A percentile compares a stretch with the other conserved stretches of the same genome.
These are phyloP conservation scores for Dictyophora rubrovolvata DNA, from an alignment of 768 basidiomycete species.

Conservation along the genomic window DNA sequence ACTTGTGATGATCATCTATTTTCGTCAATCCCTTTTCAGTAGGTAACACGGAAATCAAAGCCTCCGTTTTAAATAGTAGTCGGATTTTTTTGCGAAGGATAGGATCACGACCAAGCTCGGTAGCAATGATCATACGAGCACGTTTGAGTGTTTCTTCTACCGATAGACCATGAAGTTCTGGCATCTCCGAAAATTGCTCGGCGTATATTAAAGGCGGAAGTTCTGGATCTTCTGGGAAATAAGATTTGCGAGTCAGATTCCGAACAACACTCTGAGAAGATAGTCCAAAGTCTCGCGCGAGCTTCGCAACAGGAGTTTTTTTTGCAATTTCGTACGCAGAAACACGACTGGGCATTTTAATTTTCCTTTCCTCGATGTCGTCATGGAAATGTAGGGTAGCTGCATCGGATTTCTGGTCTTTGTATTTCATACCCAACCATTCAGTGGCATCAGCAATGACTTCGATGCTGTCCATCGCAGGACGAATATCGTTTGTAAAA, in stretches of 20 bases:
- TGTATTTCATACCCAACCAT: conserved; percentile 83
- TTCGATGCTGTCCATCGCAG: conserved; percentile 72
- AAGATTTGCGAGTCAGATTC: conserved; percentile 47
- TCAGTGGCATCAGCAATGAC: conserved; percentile 84
- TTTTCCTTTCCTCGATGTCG: conserved; percentile 48
- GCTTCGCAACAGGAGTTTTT: conserved; percentile 61
- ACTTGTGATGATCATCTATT: conserved; percentile 37
- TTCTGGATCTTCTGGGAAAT: conserved; percentile 73
- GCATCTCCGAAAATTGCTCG: conserved; percentile 74
- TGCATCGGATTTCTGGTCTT: conserved; percentile 54
- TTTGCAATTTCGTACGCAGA: conserved; percentile 80
- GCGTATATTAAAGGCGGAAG: conserved; percentile 71
- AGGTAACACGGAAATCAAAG: conserved; percentile 67
- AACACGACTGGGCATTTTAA: conserved; percentile 74
- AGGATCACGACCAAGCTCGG: conserved; percentile 90
- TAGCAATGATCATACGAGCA: conserved; percentile 75
- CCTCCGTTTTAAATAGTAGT: conserved; percentile 62
- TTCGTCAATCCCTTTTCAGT: conserved; percentile 68
- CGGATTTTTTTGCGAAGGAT: conserved; percentile 72
- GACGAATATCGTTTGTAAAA: conserved; percentile 58
- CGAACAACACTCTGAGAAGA: conserved; percentile 73
- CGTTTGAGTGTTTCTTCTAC: conserved; percentile 61
- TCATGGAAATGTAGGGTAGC: conserved; percentile 62
- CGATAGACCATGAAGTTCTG: conserved; percentile 43
- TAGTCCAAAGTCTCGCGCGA: conserved; percentile 86